Percentiles rank a stretch among this genome's conserved stretches.
Evolutionary conservation across 495 filamentous ascomycete genomes (phyloP).

Genomic region (Barbatosphaeria neglecta): DNA sequence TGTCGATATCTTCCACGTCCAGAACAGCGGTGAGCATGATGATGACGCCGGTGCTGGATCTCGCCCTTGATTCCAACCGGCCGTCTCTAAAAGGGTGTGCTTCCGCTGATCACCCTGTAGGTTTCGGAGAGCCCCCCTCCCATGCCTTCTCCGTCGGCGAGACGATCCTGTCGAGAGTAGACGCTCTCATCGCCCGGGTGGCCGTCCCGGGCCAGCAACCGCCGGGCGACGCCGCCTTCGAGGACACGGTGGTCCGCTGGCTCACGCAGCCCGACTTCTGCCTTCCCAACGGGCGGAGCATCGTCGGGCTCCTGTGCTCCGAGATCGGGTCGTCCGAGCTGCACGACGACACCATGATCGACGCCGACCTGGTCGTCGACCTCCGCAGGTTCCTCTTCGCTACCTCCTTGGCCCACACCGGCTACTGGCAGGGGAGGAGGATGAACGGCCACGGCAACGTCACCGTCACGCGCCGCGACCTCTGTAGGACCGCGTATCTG

Average conservation of each 20-base stretch:
- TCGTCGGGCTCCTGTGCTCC: conserved; percentile 18
- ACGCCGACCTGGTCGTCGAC: conserved; percentile 10
- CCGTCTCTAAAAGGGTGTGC: not conserved
- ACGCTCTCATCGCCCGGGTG: conserved; percentile 15
- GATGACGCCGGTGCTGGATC: not conserved
- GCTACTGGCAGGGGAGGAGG: conserved; percentile 3
- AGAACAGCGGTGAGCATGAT: not conserved
- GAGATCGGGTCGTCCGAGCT: conserved; percentile 15
- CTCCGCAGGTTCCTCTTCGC: conserved; percentile 17
- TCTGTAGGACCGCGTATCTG: conserved; percentile 9
- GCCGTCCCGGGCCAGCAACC: conserved; percentile 7
- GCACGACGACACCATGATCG: conserved; percentile 5
- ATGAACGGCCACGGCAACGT: not conserved
- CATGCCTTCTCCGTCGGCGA: no score
- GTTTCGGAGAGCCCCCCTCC: not conserved
- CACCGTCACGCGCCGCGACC: conserved; percentile 2
- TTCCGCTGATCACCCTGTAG: no score
- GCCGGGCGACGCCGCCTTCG: conserved; percentile 8
- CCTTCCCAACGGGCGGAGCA: conserved; percentile 13
- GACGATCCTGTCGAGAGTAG: conserved; percentile 10
- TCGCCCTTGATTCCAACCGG: not conserved
- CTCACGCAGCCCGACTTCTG: conserved; percentile 11
- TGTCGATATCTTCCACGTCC: conserved; percentile 19
- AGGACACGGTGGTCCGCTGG: conserved; percentile 14
- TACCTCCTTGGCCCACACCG: conserved; percentile 12